These are phyloP conservation scores for Yamadazyma akitaensis DNA, from an alignment of 805 yeast species.

Conservation along the genomic window DNA sequence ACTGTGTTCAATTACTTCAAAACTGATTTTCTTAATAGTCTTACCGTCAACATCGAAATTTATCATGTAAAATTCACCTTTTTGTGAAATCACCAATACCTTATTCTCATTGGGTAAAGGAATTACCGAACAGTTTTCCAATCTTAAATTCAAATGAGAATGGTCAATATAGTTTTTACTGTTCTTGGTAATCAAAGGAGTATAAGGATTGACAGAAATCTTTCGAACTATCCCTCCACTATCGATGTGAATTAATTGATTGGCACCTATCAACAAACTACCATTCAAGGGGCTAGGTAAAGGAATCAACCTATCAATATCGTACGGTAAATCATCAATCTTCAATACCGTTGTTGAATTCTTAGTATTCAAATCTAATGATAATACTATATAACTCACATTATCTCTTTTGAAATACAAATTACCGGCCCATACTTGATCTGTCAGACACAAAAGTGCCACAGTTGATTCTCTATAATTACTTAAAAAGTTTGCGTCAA, in stretches of 20 bases:
- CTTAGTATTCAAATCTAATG: constrained; percentile 59
- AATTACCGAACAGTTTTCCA: constrained; percentile 49
- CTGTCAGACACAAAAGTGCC: constrained; percentile 56
- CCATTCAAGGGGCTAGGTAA: constrained; percentile 69
- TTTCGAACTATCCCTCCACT: constrained; percentile 68
- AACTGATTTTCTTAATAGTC: constrained; percentile 31
- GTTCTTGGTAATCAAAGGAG: constrained; percentile 34
- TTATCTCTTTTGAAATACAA: constrained; percentile 61
- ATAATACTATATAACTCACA: constrained; percentile 55
- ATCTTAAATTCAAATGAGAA: constrained; percentile 45
- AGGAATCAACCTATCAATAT: constrained; percentile 61
- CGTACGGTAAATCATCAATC: constrained; percentile 68
- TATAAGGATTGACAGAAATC: constrained; percentile 57
- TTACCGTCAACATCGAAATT: constrained; percentile 42
- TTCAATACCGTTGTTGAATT: constrained; percentile 66
- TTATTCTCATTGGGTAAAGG: constrained; percentile 36
- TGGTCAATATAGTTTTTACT: constrained; percentile 44
- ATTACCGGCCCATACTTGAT: constrained; percentile 76
- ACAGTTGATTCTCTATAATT: constrained; percentile 82
- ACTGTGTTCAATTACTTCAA: constrained; percentile 26
- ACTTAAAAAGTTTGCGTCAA: constrained; percentile 68
- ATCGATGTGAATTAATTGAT: constrained; percentile 76
- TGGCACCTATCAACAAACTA: constrained; percentile 64
- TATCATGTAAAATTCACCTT: constrained; percentile 33
- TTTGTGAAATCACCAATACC: constrained; percentile 27